Percentiles rank a stretch among this genome's conserved stretches.
Evolutionary conservation across 2,329 filamentous ascomycete genomes (phyloP).

Genomic region (Microcera coccophila): DNA sequence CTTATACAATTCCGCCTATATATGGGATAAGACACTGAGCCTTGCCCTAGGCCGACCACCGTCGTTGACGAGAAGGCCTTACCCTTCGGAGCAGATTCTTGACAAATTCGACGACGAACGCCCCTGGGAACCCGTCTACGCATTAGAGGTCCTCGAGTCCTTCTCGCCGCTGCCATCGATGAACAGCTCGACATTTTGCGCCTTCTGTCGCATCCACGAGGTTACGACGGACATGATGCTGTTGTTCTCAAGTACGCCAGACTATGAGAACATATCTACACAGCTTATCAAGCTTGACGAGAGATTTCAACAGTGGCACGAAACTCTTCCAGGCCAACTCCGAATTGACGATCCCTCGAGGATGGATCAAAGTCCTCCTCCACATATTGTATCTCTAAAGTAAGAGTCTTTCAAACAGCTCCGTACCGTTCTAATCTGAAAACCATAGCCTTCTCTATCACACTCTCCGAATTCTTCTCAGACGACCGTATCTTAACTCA

Average conservation of each 20-base stretch:
- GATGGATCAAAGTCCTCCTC: no score
- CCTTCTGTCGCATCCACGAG: conserved; percentile 13
- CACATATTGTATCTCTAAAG: no score
- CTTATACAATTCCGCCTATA: conserved; percentile 34
- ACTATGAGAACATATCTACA: conserved; percentile 1
- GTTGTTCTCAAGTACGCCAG: conserved; percentile 8
- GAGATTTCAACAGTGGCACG: conserved; percentile 9
- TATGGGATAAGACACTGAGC: conserved; percentile 29
- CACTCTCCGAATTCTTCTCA: no score
- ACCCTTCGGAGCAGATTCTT: no score
- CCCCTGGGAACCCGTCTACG: conserved; percentile 10
- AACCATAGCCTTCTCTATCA: no score
- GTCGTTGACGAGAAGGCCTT: no score
- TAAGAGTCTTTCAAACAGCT: no score
- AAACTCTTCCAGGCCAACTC: no score
- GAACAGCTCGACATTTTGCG: conserved; percentile 13
- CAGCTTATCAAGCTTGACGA: conserved; percentile 7
- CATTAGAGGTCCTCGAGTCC: conserved; percentile 4
- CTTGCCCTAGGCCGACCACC: conserved; percentile 31
- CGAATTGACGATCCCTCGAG: no score
- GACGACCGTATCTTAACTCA: no score
- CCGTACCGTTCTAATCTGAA: no score
- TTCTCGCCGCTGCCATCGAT: conserved; percentile 2
- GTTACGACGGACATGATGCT: conserved; percentile 19
- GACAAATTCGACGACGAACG: conserved; percentile 16